Percentiles rank a stretch among this genome's conserved stretches.
phyloP scores from a whole-genome alignment of 1,139 yeast genomes.

The Geotrichum reessii region DNA sequence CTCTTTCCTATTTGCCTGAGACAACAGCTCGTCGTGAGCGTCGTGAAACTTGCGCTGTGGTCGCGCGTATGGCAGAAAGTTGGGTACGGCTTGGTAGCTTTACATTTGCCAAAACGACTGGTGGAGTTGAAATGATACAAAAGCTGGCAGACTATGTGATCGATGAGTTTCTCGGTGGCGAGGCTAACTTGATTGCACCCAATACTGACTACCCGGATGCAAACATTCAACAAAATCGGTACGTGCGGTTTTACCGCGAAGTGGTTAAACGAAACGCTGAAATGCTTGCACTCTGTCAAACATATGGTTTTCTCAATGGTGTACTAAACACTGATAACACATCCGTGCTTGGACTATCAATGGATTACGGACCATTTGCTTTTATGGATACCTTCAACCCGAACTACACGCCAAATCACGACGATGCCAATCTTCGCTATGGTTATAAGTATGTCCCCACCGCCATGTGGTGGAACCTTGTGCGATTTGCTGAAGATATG shows the following conservation, averaged over 20 bases:
- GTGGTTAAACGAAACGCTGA: constrained; percentile 66
- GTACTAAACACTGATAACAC: constrained; percentile 94
- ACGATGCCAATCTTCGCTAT: constrained; percentile 67
- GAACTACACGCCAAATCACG: constrained; percentile 81
- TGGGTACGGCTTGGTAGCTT: constrained; percentile 92
- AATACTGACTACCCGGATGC: constrained; percentile 11
- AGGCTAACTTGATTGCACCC: constrained; percentile 34
- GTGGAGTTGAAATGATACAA: constrained; percentile 58
- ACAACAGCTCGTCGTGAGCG: constrained; percentile 69
- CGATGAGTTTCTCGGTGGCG: constrained; percentile 51
- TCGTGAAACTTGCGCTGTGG: constrained; percentile 79
- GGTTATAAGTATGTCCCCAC: constrained; percentile 78
- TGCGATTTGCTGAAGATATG: constrained; percentile 76
- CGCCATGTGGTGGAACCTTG: constrained; percentile 90
- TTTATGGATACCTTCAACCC: constrained; percentile 83
- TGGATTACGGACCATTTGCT: constrained; percentile 94
- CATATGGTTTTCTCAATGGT: constrained; percentile 88
- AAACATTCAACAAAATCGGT: constrained; percentile 38
- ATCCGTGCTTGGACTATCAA: constrained; percentile 73
- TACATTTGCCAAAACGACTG: constrained; percentile 72
- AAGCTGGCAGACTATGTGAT: constrained; percentile 69
- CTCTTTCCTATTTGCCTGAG: constrained; percentile 64
- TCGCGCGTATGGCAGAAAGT: constrained; percentile 73
- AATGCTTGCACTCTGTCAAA: constrained; percentile 81
- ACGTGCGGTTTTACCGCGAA: constrained; percentile 67